Conservation (phyloP, 75 land plant species). For the Selaginella moellendorffii region DNA sequence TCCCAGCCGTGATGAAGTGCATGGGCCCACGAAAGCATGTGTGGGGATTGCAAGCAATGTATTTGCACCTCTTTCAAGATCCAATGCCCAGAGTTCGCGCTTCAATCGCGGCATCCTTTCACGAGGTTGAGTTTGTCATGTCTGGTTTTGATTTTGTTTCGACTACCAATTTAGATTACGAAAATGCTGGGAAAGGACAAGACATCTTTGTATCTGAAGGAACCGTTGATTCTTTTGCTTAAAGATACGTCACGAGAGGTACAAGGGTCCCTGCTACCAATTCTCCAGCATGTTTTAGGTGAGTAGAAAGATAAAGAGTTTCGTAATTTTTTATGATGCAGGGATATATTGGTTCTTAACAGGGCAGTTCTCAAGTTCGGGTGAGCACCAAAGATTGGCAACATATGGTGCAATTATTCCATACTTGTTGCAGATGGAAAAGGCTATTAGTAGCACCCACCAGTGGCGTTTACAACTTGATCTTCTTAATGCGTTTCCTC, state of each 20-base stretch:
- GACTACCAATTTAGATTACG: conserved; percentile 12
- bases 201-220: conserved; percentile 25
- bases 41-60: conserved; percentile 15
- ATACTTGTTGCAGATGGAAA: conserved; percentile 17
- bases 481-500: conserved; percentile 18
- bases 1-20: conserved; percentile 26
- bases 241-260: conserved; percentile 21
- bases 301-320: background rate
- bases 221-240: conserved; percentile 19
- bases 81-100: conserved; percentile 14
- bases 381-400: conserved; percentile 15
- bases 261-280: conserved; percentile 14
- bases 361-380: conserved; percentile 25
- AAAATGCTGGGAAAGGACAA: conserved; percentile 29
- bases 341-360: background rate
- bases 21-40: conserved; percentile 27
- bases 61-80: conserved; percentile 22
- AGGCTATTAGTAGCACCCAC: conserved; percentile 13
- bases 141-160: background rate
- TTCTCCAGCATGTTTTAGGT: conserved; percentile 24
- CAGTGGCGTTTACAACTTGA: conserved; percentile 25
- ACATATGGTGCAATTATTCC: conserved; percentile 22
- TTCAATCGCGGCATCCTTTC: conserved; percentile 24
- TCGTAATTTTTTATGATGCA: background rate
- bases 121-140: conserved; percentile 19